A percentile compares a stretch with the other conserved stretches of the same genome.
Conservation (phyloP, 148 eudicot genomes). For the Dysphania ambrosioides region DNA sequence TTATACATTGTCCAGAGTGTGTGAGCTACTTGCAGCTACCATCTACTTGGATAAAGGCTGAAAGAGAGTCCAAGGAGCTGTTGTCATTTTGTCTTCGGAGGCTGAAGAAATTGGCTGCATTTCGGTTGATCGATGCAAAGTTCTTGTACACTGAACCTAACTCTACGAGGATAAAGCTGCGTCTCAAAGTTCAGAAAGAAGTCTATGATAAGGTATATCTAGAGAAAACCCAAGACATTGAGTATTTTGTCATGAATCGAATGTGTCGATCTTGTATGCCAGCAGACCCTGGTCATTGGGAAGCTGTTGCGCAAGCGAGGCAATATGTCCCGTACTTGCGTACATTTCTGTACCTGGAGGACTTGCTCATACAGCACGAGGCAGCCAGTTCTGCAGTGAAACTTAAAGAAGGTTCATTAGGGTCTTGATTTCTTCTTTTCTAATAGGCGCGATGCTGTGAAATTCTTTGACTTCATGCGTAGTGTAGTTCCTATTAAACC, state of each 20-base stretch:
- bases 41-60: conserved; percentile 24
- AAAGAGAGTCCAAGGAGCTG: conserved; percentile 18
- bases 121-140: conserved; percentile 11
- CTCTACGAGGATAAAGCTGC: conserved; percentile 12
- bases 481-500: conserved; percentile 9
- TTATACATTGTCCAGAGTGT: conserved; percentile 20
- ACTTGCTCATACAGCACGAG: conserved; percentile 9
- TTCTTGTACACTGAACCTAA: conserved; percentile 14
- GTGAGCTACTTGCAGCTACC: conserved; percentile 23
- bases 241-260: conserved; percentile 18
- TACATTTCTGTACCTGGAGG: conserved; percentile 12
- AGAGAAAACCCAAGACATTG: conserved; percentile 14
- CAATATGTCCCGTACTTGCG: conserved; percentile 18
- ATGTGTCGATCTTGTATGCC: conserved; percentile 23
- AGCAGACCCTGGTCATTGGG: conserved; percentile 12
- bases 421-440: conserved; percentile 25
- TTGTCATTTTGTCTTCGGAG: conserved; percentile 17
- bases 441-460: conserved; percentile 19
- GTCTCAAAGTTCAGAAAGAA: conserved; percentile 13
- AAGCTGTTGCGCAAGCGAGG: conserved; percentile 25
- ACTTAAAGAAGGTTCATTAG: neutral
- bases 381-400: conserved; percentile 13
- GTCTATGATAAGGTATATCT: conserved; percentile 7
- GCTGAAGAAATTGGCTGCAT: conserved; percentile 10
- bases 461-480: conserved; percentile 10